Base-by-base conservation (phyloP, 2,329 filamentous ascomycete genomes). In the Mollisiaceae sp. region DNA sequence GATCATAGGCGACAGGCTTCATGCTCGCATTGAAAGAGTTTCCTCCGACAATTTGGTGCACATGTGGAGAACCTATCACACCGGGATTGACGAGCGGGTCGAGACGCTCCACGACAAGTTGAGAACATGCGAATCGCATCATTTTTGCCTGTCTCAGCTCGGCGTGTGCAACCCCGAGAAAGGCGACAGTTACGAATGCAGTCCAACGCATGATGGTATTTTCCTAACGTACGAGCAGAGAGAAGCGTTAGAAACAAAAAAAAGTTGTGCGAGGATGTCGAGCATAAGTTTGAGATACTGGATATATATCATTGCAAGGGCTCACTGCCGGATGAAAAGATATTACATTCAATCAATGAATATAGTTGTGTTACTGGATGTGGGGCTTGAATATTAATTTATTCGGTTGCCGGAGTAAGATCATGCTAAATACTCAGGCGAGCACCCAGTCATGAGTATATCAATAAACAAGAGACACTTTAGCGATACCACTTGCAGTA, bases 21-120 rank as follows among this genome's bases (percentile, higher is more conserved):
- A 81, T 80, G 41, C 75, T 75, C 5, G 75, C 67, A 61, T 79
- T 79, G 75, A 81, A 79, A 0, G 78, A 76, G 68, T 79, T 78
- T 4, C 67, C 67, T 8, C 65, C 61, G 35, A 66, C 64, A n/a
- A 70, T 65, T 55, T 68, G 65, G 58, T 70, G 69, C 2, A 69
- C 59, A 47, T 70, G 69, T 38, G 65, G 59, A 32, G 69, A 65
- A 0, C 67, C 67, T 14, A 59, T 54, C 2, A 62, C 43, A 15
- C 67, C 69, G 2, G 69, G 63, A 22, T 41, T 64, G 27, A 66
- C 67, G 8, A 70, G 58, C 36, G 69, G 69, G 20, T 70, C 69
- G 8, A 68, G 63, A 15, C 69, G 67, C 47, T 68, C 69, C 36
- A 64, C 65, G 9, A 66, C 63, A 2, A 70, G 69, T 22, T 66